Percentiles rank a stretch among this genome's conserved stretches.
Conservation (phyloP, 73 alveolate genomes). For the Durusdinium trenchii region DNA sequence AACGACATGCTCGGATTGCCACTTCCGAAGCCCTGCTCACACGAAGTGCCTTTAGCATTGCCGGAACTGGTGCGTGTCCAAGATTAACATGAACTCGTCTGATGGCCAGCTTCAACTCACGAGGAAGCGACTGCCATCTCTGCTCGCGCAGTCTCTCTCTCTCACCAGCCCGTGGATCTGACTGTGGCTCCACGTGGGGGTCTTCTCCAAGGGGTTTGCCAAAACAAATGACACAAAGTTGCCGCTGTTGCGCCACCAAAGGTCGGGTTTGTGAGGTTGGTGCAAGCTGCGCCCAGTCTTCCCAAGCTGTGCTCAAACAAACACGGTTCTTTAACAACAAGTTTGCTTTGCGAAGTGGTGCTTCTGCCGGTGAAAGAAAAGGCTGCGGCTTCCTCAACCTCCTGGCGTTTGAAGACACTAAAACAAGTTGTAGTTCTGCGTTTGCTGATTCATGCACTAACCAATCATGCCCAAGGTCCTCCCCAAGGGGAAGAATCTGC, state of each 20-base stretch:
- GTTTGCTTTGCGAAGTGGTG: not conserved
- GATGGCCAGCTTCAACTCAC: not conserved
- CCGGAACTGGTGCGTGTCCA: not conserved
- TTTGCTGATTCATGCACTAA: not conserved
- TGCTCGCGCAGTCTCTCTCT: not conserved
- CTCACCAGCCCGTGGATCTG: not conserved
- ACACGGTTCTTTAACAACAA: not conserved
- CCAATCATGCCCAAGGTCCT: not conserved
- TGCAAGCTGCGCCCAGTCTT: not conserved
- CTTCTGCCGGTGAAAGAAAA: not conserved
- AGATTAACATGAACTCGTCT: not conserved
- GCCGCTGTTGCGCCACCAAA: not conserved
- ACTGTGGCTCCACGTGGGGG: not conserved
- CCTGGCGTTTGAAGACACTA: not conserved
- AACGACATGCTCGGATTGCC: not conserved
- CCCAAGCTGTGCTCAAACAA: not conserved
- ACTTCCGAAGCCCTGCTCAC: too few species aligned
- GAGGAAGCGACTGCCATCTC: not conserved
- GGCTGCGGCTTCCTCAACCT: conserved; percentile 19
- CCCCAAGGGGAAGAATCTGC: not conserved
- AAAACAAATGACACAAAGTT: not conserved
- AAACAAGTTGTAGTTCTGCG: not conserved
- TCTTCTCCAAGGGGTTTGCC: not conserved
- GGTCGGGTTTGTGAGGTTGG: not conserved
- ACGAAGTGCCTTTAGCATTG: not conserved